Base-by-base conservation (phyloP, 2,329 filamentous ascomycete genomes). In the Cryphonectria carpinicola region DNA sequence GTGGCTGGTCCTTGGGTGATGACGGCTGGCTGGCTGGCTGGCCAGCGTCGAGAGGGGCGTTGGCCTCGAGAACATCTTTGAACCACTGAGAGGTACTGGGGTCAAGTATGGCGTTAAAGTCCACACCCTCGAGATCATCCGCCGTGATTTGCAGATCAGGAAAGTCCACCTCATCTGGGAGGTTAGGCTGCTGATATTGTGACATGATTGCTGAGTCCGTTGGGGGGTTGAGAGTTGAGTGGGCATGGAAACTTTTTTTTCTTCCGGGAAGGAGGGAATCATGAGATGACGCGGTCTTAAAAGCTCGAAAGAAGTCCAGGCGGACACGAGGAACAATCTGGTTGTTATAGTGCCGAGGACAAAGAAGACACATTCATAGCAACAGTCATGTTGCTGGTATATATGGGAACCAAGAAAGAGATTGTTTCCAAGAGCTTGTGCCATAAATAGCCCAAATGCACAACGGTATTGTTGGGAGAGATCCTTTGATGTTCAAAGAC, bases 141-240 rank as follows among this genome's bases (percentile, higher is more conserved):
- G 35, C 35, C 25, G 28, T 14, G 32, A 37, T 39, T 39, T 61
- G 58, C 17, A 61, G 11, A 39, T n/a, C 35, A 6, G 35, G 35
- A 35, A 37, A 37, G 10, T 4, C 32, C 22, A 22, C 32, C 32
- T 39, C 35, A n/a, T 37, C 32, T 22, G 32, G 58, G 19, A 25
- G 19, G 35, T 61, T 14, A 22, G 58, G 22, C 58, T 61, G 58
- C 39, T 52, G 41, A 22, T 65, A 25, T 43, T 52, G 13, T 19
- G 43, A 65, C 63, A 65, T 65, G 25, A 25, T 46, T 46, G 63
- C 25, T 65, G 35, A n/a, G 58, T 39, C 32, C 32, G 58, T 37
- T n/a, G 13, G 17, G 32, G 32, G 19, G 10, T 35, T 17, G 32
- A 35, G 10, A 61, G 32, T 39, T n/a, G 10, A 39, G 35, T 61